phyloP scores from a whole-genome alignment of 208 protist genomes.

The Leishmania arabica region DNA sequence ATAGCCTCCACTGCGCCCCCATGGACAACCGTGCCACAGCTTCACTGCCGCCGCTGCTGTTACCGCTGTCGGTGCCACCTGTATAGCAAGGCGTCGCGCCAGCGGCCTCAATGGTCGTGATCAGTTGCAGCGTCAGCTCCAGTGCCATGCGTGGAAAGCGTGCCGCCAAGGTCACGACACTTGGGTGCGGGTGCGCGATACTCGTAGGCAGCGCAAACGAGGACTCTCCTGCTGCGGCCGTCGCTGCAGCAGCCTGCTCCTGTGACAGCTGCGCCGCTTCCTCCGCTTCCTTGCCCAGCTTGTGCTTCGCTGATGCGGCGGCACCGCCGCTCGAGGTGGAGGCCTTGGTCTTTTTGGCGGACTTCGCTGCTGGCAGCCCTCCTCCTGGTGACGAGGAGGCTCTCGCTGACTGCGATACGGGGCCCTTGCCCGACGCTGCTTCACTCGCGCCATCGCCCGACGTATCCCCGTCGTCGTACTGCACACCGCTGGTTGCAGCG shows the following conservation, averaged over 20 bases:
- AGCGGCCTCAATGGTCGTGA: slow-evolving; percentile 12
- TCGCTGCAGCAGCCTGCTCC: neutral
- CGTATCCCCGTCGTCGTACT: slow-evolving; percentile 11
- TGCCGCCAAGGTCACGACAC: slow-evolving; percentile 31
- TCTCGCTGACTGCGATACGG: neutral
- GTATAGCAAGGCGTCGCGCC: slow-evolving; percentile 12
- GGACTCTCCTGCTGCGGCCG: neutral
- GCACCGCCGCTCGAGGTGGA: neutral
- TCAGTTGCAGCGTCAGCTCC: slow-evolving; percentile 20
- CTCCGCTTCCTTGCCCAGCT: slow-evolving; percentile 4
- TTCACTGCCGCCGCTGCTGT: neutral
- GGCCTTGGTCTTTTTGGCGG: slow-evolving; percentile 6
- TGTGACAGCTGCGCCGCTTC: slow-evolving; percentile 3
- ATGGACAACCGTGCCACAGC: neutral
- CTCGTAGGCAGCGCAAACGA: neutral
- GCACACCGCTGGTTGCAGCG: slow-evolving; percentile 18
- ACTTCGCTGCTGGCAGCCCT: neutral
- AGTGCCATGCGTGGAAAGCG: slow-evolving; percentile 37
- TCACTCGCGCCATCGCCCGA: neutral
- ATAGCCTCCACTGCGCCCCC: neutral
- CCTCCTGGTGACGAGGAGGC: neutral
- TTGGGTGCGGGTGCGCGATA: slow-evolving; percentile 28
- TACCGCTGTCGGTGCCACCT: neutral
- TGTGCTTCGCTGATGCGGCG: slow-evolving; percentile 2
- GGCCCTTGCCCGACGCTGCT: neutral